Base-by-base conservation (phyloP, 192 early-diverging fungal genomes). In the Rhizophagus clarus region DNA sequence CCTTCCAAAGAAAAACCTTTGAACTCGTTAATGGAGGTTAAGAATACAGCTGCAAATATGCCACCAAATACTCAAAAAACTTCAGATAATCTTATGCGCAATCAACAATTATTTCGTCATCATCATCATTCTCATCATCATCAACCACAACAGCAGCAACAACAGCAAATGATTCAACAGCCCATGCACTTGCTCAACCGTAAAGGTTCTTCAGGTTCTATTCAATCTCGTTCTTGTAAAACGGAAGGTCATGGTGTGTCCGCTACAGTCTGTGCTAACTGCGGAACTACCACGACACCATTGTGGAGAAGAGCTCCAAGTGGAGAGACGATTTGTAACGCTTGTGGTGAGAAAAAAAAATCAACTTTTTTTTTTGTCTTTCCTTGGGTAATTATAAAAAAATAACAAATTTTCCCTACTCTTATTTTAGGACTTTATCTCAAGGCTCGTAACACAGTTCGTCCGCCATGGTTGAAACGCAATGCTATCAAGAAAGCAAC, bases 311-410 rank as follows among this genome's bases (percentile, higher is more conserved):
- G 96, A 67, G 91, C 94, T 76, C 89, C 90, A 20, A 89, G 90
- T 61, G 98, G 97, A 76, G 93, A 96, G 69, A 92, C 95, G 22
- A 93, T 99, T 56, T 99, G 98, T 84, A 99, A 99, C 77, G 97
- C 97, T 1, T 99, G 98, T 85, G 98, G 96, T 61, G 63, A 51
- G 10, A 71, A 49, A 24, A 17, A 22, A 70, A 11, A 37, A 70
- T n/a, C n/a, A n/a, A 40, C 51, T 79, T 51, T 70, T 63, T 66
- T 73, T 31, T 9, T 56, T 26, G 6, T 17, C 49, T 20, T n/a
- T n/a, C n/a, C n/a, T n/a, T n/a, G n/a, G n/a, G n/a, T n/a, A n/a
- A n/a, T n/a, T n/a, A n/a, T n/a, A n/a, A n/a, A n/a, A n/a, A n/a
- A n/a, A n/a, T n/a, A n/a, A n/a, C n/a, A n/a, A 45, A 34, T 34